Conservation (phyloP, 2,329 filamentous ascomycete genomes). For the Fusarium cyanostomum region DNA sequence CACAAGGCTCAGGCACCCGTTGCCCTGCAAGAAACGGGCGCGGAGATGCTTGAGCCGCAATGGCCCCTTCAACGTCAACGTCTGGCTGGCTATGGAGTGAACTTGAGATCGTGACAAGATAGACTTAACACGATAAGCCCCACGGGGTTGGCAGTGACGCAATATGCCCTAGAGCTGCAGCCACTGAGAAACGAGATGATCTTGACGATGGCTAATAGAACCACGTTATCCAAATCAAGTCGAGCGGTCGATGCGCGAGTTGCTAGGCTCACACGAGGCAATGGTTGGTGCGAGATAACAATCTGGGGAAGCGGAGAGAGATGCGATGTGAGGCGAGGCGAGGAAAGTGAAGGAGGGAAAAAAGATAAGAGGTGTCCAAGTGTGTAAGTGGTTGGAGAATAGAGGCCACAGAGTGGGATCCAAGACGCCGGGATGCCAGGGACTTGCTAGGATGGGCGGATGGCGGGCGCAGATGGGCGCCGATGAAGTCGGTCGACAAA, state of each 20-base stretch:
- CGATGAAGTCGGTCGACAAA: conserved; percentile 40
- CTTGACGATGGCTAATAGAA: conserved; percentile 43
- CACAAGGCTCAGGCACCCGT: conserved; percentile 41
- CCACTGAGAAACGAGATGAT: conserved; percentile 40
- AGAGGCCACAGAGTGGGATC: conserved; percentile 42
- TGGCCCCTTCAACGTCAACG: conserved; percentile 32
- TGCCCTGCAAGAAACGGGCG: conserved; percentile 41
- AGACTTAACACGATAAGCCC: conserved; percentile 33
- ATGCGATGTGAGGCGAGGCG: conserved; percentile 22
- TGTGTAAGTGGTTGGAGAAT: conserved; percentile 42
- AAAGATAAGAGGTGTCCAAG: conserved; percentile 41
- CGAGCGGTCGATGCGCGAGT: conserved; percentile 22
- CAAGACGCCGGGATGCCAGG: conserved; percentile 43
- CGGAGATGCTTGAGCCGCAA: conserved; percentile 39
- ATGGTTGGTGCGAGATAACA: conserved; percentile 45
- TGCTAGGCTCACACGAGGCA: conserved; percentile 27
- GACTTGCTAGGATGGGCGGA: conserved; percentile 37
- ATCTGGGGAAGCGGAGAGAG: conserved; percentile 44
- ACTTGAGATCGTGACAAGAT: conserved; percentile 27
- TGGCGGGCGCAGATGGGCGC: conserved; percentile 46
- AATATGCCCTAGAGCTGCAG: conserved; percentile 42
- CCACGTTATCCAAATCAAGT: conserved; percentile 44
- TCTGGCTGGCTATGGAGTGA: conserved; percentile 23
- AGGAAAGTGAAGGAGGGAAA: conserved; percentile 26
- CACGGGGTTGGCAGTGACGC: conserved; percentile 43